A percentile compares a stretch with the other conserved stretches of the same genome.
Conservation (phyloP, 2,329 filamentous ascomycete genomes). For the Fusarium vanettenii region DNA sequence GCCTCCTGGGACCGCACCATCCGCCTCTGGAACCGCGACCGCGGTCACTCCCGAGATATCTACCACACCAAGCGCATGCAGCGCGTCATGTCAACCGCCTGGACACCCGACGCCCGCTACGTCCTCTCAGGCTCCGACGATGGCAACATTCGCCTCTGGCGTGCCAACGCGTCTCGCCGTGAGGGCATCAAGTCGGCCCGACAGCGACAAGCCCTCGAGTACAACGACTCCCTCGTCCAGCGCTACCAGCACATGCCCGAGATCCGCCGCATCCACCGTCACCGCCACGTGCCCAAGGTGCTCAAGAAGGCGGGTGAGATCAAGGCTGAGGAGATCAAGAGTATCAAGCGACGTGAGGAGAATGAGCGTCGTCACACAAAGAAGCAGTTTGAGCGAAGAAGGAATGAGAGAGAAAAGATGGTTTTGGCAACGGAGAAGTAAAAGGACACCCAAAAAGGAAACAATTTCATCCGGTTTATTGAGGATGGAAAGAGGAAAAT, state of each 20-base stretch:
- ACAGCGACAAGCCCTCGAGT: conserved; percentile 90
- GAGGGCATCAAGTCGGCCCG: conserved; percentile 87
- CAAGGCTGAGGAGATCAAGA: conserved; percentile 87
- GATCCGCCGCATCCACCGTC: conserved; percentile 87
- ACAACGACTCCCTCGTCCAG: conserved; percentile 85
- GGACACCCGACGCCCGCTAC: conserved; percentile 91
- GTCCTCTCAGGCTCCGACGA: conserved; percentile 93
- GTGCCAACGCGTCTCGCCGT: conserved; percentile 84
- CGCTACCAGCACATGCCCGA: conserved; percentile 97
- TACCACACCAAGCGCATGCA: conserved; percentile 99
- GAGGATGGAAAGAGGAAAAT: conserved; percentile 20
- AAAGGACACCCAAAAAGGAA: conserved; percentile 18
- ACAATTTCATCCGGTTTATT: conserved; percentile 5
- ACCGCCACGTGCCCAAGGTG: conserved; percentile 90
- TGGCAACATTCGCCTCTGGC: conserved; percentile 89
- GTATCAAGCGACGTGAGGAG: conserved; percentile 91
- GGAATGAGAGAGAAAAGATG: conserved; percentile 92
- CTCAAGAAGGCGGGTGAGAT: conserved; percentile 97
- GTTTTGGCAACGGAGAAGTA: conserved; percentile 75
- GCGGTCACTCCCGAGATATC: conserved; percentile 89
- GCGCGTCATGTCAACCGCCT: conserved; percentile 85
- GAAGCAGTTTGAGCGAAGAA: conserved; percentile 80
- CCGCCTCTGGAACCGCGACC: conserved; percentile 82
- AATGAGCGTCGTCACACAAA: conserved; percentile 93
- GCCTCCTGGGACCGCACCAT: conserved; percentile 89